These are phyloP conservation scores for Biancaea sappan DNA, from an alignment of 306 rosid species.

Conservation along the genomic window DNA sequence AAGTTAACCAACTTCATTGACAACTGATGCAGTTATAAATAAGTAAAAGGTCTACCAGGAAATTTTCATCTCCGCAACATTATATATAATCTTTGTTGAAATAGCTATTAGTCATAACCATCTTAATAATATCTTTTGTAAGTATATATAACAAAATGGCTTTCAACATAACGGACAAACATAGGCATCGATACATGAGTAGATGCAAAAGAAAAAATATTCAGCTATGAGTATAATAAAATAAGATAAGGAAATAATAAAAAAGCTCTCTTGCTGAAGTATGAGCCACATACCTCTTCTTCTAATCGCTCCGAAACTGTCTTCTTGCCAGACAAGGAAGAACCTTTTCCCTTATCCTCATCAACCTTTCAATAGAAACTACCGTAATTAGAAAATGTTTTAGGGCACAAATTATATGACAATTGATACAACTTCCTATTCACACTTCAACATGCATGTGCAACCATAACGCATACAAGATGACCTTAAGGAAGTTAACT, in stretches of 20 bases:
- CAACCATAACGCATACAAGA: slow-evolving; percentile 14
- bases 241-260: background rate
- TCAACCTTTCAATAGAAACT: slow-evolving; percentile 60
- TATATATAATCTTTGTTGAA: background rate
- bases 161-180: background rate
- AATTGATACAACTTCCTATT: slow-evolving; percentile 7
- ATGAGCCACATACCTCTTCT: slow-evolving; percentile 72
- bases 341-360: slow-evolving; percentile 81
- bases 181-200: slow-evolving; percentile 16
- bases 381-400: slow-evolving; percentile 20
- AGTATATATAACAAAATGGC: slow-evolving; percentile 13
- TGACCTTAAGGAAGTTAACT: slow-evolving; percentile 8
- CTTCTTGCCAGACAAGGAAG: slow-evolving; percentile 59
- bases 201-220: slow-evolving; percentile 2
- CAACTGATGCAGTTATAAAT: background rate
- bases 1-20: slow-evolving; percentile 9
- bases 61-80: slow-evolving; percentile 12
- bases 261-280: background rate
- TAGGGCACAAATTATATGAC: slow-evolving; percentile 17
- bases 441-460: slow-evolving; percentile 13
- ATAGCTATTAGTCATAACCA: slow-evolving; percentile 14
- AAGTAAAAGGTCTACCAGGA: background rate
- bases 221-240: slow-evolving; percentile 18
- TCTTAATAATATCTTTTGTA: background rate
- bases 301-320: slow-evolving; percentile 73